Evolutionary conservation across 805 yeast species (phyloP), one percentile per base, ranked within the genome.

Genomic region (Sugiyamaella boreocaroliniensis): DNA sequence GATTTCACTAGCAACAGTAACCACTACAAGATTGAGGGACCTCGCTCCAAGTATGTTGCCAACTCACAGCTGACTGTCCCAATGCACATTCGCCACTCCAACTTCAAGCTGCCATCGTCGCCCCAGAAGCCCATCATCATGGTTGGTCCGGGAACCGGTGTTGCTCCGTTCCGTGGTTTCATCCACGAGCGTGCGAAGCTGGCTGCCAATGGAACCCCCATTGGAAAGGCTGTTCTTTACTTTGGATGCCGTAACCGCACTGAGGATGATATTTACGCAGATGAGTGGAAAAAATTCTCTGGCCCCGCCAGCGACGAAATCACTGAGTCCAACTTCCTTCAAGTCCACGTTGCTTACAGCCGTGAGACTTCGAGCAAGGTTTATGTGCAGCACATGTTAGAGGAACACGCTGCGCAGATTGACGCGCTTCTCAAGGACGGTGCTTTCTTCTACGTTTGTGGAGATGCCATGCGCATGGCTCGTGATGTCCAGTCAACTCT

Each of bases 61-160:
- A 60, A 67, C 45, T 69, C 64, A 40, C 62, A 65, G 2, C 55
- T 68, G 47, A 86, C 84, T 64, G 75, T 89, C 50, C 97, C 97
- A 4, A 84, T 93, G 43, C 97, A 90, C 67, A 85, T 93, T 46
- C 87, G 98, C 71, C 89, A 93, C 71, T 90, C 98, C 6, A 86
- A 92, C 53, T 93, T 92, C 76, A 90, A 89, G 75, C 76, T 93
- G 58, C 99, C 99, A 18, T 76, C 89, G 7, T 87, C 88, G 65
- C 85, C 95, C 32, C 70, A 79, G 2, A 81, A 83, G 32, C 97
- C 98, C 15, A 77, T 92, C 19, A 89, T 92, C 62, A 80, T 90
- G 85, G 78, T 92, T 64, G 99, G 99, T 29, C 98, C 99, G 45
- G 99, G 99, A 59, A 93, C 99, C 2, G 99, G 99, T 69, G 92